Evolutionary conservation across 495 filamentous ascomycete genomes (phyloP), one percentile per base, ranked within the genome.

Genomic region (Penicillium parvum): DNA sequence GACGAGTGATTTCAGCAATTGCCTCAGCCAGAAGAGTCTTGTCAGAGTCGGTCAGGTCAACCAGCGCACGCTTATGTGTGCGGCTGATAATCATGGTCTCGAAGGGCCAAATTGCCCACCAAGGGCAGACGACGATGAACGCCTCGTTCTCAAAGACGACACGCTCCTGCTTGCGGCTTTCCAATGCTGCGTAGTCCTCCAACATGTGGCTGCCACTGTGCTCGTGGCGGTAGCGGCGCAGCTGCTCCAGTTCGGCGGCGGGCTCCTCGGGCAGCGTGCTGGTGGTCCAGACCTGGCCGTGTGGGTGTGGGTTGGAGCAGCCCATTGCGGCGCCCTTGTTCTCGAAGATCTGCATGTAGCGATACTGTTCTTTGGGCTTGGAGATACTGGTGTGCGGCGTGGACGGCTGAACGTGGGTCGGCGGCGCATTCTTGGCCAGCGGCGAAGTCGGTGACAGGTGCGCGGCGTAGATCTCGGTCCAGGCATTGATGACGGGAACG

Each of bases 301-400:
- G 92, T 0, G 92, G 92, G 66, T 98, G 92, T 5, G 92, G 94
- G 63, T 98, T 98, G 2, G 92, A 97, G 75, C 92, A 98, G 21
- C 92, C 92, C 92, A 98, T 98, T 4, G 92, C 88, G 0, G 86
- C 82, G 33, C 92, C 92, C 70, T 98, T 98, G 72, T 98, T 98
- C 68, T 98, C 92, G 48, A 98, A 97, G 50, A 98, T 96, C 65
- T 98, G 92, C 90, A 98, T 96, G 65, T 95, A 97, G 33, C 82
- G 79, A 55, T 94, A 88, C 64, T 96, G 90, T 41, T 85, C 76
- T 33, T 77, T 81, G 5, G 89, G 81, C 22, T 72, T 68, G 12
- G 64, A 38, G 53, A 73, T 11, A 57, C 59, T 57, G 58, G 66
- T 45, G 49, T 65, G 50, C 47, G 76, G 71, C 47, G 71, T 55